Percentiles rank a stretch among this genome's conserved stretches.
Evolutionary conservation across 257 asterid genomes (phyloP).

Genomic region (Cynanchum wilfordii): DNA sequence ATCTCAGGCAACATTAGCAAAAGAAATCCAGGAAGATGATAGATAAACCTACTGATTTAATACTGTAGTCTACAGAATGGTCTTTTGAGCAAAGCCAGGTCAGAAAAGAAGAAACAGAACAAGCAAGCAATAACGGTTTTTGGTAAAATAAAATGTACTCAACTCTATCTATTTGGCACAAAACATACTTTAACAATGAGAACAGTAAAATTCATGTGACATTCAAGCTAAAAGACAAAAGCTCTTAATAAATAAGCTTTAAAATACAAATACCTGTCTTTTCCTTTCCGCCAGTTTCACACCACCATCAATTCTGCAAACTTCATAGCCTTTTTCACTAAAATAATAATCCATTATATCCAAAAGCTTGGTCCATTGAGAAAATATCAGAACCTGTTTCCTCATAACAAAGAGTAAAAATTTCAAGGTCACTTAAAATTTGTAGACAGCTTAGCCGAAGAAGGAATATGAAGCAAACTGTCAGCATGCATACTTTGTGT

Average conservation of each 20-base stretch:
- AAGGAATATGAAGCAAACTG: constrained; percentile 2
- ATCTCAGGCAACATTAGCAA: not conserved
- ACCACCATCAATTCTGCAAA: constrained; percentile 89
- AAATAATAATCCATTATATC: constrained; percentile 94
- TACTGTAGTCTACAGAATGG: not conserved
- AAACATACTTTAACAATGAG: too few species aligned
- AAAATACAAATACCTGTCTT: constrained; percentile 50
- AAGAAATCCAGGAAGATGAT: not conserved
- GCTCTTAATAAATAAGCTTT: not conserved
- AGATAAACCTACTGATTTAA: not conserved
- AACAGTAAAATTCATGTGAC: too few species aligned
- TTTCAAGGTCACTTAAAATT: constrained; percentile 5
- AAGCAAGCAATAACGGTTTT: not conserved
- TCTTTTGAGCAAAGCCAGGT: not conserved
- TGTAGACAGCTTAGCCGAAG: not conserved
- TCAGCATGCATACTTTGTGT: constrained; percentile 59
- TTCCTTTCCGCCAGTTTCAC: constrained; percentile 74
- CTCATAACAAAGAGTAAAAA: constrained; percentile 8
- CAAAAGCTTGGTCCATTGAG: constrained; percentile 95
- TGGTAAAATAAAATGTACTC: not conserved
- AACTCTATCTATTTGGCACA: too few species aligned
- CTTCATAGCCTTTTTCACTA: constrained; percentile 70
- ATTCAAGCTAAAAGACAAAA: not conserved
- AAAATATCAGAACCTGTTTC: constrained; percentile 83
- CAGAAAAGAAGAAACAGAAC: not conserved